phyloP scores from a whole-genome alignment of 441 rosid species.

The Adansonia madagascariensis region DNA sequence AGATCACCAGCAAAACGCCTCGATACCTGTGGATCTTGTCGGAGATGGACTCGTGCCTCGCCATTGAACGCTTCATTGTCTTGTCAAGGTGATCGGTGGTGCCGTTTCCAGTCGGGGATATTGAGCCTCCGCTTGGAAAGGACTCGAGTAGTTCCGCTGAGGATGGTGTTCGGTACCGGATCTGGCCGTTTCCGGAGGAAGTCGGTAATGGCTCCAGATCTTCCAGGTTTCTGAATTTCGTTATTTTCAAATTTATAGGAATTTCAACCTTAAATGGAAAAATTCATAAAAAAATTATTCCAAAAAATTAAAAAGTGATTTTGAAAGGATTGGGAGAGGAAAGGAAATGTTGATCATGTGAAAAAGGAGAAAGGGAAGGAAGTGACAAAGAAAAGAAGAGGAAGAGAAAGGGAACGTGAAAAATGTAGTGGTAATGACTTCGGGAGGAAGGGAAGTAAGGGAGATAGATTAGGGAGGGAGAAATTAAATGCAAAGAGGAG shows the following conservation, averaged over 20 bases:
- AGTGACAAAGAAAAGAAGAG: neutral
- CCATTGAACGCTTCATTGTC: conserved; percentile 59
- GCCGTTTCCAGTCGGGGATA: conserved; percentile 36
- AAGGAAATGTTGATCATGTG: conserved; percentile 17
- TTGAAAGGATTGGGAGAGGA: neutral
- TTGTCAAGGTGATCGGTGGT: conserved; percentile 51
- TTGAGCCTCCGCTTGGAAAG: conserved; percentile 35
- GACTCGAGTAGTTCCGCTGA: conserved; percentile 76
- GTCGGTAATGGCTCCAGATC: conserved; percentile 56
- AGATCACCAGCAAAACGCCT: conserved; percentile 58
- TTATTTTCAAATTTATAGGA: neutral
- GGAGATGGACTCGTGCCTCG: conserved; percentile 59
- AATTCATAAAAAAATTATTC: neutral
- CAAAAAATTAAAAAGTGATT: neutral
- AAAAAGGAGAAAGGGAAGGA: neutral
- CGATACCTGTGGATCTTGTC: conserved; percentile 83
- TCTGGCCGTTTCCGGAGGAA: conserved; percentile 70
- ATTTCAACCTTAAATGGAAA: too few relatives aligned
- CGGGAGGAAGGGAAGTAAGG: neutral
- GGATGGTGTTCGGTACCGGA: conserved; percentile 92
- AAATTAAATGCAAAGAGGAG: neutral
- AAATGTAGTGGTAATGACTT: neutral
- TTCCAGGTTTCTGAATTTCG: conserved; percentile 66
- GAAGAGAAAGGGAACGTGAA: neutral
- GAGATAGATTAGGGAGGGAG: neutral